Percentiles rank a stretch among this genome's conserved stretches.
Conservation (phyloP, 2,329 filamentous ascomycete genomes). For the Nigrograna mackinnonii region DNA sequence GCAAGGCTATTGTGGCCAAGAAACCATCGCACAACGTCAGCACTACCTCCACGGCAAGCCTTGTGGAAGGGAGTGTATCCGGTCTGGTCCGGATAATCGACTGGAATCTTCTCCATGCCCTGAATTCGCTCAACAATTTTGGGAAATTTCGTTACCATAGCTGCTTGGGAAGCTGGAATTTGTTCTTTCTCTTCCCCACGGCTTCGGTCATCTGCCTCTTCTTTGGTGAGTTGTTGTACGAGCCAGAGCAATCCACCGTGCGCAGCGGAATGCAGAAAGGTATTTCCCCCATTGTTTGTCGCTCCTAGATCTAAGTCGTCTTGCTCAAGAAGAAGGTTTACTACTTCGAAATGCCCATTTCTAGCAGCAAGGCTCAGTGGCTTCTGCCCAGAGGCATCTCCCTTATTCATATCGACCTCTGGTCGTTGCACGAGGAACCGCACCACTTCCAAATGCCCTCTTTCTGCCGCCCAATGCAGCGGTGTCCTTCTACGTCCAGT, state of each 20-base stretch:
- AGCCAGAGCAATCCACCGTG: background rate
- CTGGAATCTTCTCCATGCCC: background rate
- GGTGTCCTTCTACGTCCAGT: background rate
- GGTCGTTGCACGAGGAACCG: background rate
- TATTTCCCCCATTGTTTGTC: background rate
- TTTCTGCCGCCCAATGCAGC: too few relatives aligned
- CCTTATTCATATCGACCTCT: background rate
- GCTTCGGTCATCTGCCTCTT: background rate
- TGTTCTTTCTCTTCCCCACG: background rate
- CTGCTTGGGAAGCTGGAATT: background rate
- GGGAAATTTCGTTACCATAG: background rate
- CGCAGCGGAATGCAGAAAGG: background rate
- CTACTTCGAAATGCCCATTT: background rate
- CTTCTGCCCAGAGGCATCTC: background rate
- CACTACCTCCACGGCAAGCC: background rate
- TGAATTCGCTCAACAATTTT: background rate
- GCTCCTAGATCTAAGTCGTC: background rate
- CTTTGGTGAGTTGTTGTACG: background rate
- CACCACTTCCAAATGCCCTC: conserved; percentile 1
- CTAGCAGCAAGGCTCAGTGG: background rate
- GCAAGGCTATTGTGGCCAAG: background rate
- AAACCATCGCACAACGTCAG: background rate
- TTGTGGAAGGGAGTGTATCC: background rate
- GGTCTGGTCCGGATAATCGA: background rate
- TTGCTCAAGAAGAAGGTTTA: conserved; percentile 1